These are phyloP conservation scores for Neodidymelliopsis sp. DNA, from an alignment of 2,329 filamentous ascomycete genomes.

Conservation along the genomic window DNA sequence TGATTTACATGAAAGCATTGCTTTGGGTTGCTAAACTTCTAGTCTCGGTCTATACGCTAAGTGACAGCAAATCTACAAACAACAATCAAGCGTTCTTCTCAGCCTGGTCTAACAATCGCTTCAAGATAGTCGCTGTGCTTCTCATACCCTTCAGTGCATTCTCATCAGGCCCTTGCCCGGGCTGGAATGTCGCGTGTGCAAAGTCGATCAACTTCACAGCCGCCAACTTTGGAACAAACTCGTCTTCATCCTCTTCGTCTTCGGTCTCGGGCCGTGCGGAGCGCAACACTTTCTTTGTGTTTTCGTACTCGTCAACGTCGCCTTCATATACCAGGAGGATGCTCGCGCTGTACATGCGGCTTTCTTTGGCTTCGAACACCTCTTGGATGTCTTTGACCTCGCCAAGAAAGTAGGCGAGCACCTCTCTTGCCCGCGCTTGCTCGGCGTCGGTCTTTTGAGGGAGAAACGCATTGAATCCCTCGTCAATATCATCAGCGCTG, in stretches of 20 bases:
- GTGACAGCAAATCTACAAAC: not conserved
- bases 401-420: conserved; percentile 50
- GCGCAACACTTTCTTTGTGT: conserved; percentile 43
- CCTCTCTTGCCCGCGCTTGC: conserved; percentile 55
- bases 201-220: conserved; percentile 94
- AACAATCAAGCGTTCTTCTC: conserved; percentile 26
- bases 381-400: conserved; percentile 64
- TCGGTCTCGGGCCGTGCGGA: conserved; percentile 22
- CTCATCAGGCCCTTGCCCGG: conserved; percentile 83
- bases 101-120: conserved; percentile 60
- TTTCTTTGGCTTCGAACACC: conserved; percentile 68
- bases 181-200: conserved; percentile 86
- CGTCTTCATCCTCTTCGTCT: conserved; percentile 56
- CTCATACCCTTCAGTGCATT: conserved; percentile 79
- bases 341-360: conserved; percentile 72
- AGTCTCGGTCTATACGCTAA: conserved; percentile 16
- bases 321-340: conserved; percentile 73
- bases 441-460: conserved; percentile 41
- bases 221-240: conserved; percentile 69
- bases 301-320: conserved; percentile 62
- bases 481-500: conserved; percentile 59
- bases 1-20: too few relatives aligned
- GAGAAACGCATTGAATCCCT: conserved; percentile 65
- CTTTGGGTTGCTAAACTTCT: too few relatives aligned
- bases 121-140: conserved; percentile 74